These are phyloP conservation scores for Aspergillus indologenus DNA, from an alignment of 495 filamentous ascomycete species.

Conservation along the genomic window DNA sequence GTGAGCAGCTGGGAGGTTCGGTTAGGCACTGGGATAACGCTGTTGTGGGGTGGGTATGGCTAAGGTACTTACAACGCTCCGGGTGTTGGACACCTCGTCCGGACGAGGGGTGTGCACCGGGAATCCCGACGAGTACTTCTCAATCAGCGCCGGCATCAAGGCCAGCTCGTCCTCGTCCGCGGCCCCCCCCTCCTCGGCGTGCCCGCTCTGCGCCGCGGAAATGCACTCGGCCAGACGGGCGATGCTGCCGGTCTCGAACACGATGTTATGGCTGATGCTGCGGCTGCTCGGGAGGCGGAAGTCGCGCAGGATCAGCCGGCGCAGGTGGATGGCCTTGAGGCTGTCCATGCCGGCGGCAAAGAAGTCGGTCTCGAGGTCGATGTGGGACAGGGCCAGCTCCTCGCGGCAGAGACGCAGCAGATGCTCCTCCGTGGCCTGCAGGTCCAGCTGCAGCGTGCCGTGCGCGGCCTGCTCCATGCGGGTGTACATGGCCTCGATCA, in stretches of 20 bases:
- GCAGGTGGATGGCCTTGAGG: conserved; percentile 57
- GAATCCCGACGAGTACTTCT: conserved; percentile 47
- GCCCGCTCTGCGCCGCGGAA: conserved; percentile 26
- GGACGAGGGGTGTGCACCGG: conserved; percentile 30
- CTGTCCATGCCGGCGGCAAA: conserved; percentile 59
- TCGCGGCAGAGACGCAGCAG: conserved; percentile 41
- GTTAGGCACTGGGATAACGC: too few species aligned
- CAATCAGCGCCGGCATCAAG: conserved; percentile 45
- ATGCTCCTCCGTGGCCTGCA: conserved; percentile 37
- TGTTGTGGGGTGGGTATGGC: background rate
- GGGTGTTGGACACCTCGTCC: conserved; percentile 18
- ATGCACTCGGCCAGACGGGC: conserved; percentile 45
- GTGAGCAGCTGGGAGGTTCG: conserved; percentile 49
- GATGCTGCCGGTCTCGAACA: conserved; percentile 52
- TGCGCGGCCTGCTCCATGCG: conserved; percentile 25
- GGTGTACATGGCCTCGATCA: conserved; percentile 49
- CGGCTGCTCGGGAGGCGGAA: conserved; percentile 35
- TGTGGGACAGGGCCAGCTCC: conserved; percentile 38
- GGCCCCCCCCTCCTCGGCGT: conserved; percentile 9
- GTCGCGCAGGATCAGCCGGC: conserved; percentile 46
- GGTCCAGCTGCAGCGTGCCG: conserved; percentile 34
- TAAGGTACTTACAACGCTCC: conserved; percentile 37
- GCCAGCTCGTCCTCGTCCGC: conserved; percentile 27
- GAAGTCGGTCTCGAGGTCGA: conserved; percentile 44
- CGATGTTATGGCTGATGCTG: conserved; percentile 41